Evolutionary conservation across 169 alveolate genomes (phyloP), one percentile per base, ranked within the genome.

Genomic region (Plasmodium blacklocki): DNA sequence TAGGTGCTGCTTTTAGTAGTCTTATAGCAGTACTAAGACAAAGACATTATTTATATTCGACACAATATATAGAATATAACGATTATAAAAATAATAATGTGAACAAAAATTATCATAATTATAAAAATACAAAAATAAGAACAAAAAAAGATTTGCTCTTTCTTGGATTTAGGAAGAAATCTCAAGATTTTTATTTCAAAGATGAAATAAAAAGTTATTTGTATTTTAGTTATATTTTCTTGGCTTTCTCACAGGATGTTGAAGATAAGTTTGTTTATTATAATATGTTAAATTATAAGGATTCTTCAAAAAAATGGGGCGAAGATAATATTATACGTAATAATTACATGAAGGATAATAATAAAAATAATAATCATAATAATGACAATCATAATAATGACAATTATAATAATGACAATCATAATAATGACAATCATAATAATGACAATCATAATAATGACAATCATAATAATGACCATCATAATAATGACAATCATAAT

Each of bases 1-100:
- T 63, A 19, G 91, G 91, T 4, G 76, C 85, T 1, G 76, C 91
- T 49, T 68, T 83, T 70, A 83, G 91, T 67, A 83, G 91, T 50
- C 70, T 83, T 9, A 2, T 83, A 21, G 43, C 54, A 6, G 72
- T 83, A 15, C 68, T 83, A 18, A 23, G 80, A 58, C 78, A 59
- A 8, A 45, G 91, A 11, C 74, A 68, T 73, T 26, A 47, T 49
- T 18, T 71, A 49, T 64, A 83, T 64, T 52, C 66, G 14, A 8
- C 14, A 2, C 50, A 43, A 12, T 11, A 73, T 26, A 12, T 39
- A 21, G 62, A 21, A 15, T 14, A 15, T 2, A 4, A 14, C 6
- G 15, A 66, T 14, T 63, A 60, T 49, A 70, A 60, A 9, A 14
- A 45, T 1, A 58, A 60, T 2, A 39, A 62, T 9, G 12, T n/a